Conservation (phyloP, 441 rosid genomes). For the Populus trichocarpa region DNA sequence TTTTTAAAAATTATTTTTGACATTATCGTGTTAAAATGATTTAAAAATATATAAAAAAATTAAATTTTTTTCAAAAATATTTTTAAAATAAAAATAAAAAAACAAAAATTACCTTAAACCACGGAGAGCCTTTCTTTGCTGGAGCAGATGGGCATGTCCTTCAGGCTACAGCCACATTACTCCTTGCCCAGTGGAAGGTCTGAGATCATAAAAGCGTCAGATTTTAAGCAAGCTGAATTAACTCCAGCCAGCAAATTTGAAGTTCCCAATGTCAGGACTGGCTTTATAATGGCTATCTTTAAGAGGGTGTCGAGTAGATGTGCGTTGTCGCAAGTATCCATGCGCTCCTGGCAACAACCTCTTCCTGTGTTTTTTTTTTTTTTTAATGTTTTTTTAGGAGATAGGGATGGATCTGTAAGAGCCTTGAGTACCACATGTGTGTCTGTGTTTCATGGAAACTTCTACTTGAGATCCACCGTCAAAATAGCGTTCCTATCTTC, state of each 20-base stretch:
- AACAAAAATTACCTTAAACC: too few species aligned
- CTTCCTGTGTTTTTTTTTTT: not conserved
- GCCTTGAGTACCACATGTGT: not conserved
- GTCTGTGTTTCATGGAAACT: not conserved
- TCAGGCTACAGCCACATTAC: not conserved
- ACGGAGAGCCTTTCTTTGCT: too few species aligned
- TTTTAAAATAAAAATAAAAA: too few species aligned
- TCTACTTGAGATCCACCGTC: slow-evolving; percentile 2
- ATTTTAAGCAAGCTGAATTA: not conserved
- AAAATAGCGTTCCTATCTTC: not conserved
- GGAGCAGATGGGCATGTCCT: too few species aligned
- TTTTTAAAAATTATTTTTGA: too few species aligned
- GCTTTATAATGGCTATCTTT: not conserved
- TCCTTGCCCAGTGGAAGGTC: not conserved
- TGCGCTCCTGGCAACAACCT: not conserved
- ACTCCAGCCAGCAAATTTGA: not conserved
- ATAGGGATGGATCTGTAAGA: not conserved
- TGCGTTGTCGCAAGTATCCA: not conserved
- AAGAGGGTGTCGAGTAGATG: not conserved
- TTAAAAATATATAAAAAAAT: too few species aligned
- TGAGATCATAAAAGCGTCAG: not conserved
- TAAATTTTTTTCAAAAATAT: too few species aligned
- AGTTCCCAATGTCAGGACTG: not conserved
- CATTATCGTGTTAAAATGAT: too few species aligned
- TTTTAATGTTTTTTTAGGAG: not conserved